phyloP scores from a whole-genome alignment of 23 red algal species.

The Agarophyton chilense region DNA sequence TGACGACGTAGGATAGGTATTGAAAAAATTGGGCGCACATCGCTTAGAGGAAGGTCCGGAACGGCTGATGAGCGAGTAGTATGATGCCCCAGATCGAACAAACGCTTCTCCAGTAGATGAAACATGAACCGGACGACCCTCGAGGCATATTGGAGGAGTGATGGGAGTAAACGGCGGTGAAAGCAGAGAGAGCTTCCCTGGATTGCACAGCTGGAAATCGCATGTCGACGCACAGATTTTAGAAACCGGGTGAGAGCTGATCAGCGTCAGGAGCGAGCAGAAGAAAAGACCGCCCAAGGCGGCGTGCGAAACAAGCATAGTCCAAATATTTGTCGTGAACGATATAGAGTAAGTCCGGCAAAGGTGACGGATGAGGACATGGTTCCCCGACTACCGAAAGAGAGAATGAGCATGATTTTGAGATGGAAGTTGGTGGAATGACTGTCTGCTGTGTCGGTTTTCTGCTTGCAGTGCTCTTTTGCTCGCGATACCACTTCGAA shows the following conservation, averaged over 20 bases:
- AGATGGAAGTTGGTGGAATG: too few relatives aligned
- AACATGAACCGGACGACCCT: slow-evolving; percentile 10
- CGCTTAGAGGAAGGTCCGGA: neutral
- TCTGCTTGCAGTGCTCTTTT: too few relatives aligned
- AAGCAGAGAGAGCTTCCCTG: neutral
- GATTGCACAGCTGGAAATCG: neutral
- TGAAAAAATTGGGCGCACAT: slow-evolving; percentile 8
- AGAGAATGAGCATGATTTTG: too few relatives aligned
- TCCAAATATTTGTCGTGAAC: too few relatives aligned
- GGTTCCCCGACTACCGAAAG: too few relatives aligned
- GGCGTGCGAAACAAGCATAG: neutral
- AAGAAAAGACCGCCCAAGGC: neutral
- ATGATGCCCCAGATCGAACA: slow-evolving; percentile 6
- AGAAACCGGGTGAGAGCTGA: neutral
- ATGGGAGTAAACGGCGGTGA: neutral
- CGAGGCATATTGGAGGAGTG: slow-evolving; percentile 3
- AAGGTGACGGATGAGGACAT: too few relatives aligned
- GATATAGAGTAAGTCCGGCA: too few relatives aligned
- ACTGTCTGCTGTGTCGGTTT: too few relatives aligned
- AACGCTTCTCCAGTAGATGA: neutral
- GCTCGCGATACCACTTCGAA: too few relatives aligned
- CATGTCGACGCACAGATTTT: neutral
- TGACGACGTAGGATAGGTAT: neutral
- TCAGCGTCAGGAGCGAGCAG: neutral
- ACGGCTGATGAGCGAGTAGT: slow-evolving; percentile 2